Evolutionary conservation across 2,329 filamentous ascomycete genomes (phyloP), one percentile per base, ranked within the genome.

Genomic region (Gliomastix tumulicola): DNA sequence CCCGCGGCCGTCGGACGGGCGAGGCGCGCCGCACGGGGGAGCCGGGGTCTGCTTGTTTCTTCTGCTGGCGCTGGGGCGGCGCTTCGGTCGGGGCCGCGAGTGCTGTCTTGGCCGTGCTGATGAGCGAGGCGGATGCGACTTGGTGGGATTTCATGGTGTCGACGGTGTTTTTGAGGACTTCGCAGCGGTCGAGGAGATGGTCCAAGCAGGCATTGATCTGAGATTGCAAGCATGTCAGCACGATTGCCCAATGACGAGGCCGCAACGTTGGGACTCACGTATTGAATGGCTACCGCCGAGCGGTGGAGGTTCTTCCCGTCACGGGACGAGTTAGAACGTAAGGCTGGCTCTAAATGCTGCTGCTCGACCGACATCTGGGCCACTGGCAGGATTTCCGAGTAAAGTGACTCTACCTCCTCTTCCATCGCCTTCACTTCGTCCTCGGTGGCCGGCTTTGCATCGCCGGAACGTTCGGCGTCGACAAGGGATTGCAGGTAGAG

Each of bases 361-460:
- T 82, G 74, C 44, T 85, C 79, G 2, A 80, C 68, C 0, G 81
- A 76, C 76, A 87, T 86, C 43, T 83, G 76, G 7, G 80, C 74
- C 3, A 87, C 77, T 0, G 81, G 76, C 1, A 82, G 61, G 28
- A 87, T 79, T 50, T 87, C 83, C 0, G 78, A 65, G 46, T 83
- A 81, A 4, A 87, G 62, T 5, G 79, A 83, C 44, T 84, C 79
- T 1, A 87, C 63, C 49, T 86, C 82, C 21, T 74, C 71, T 47
- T 80, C 72, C 3, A 83, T 52, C 4, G 69, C 65, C 12, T 58
- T 60, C 9, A 71, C 64, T 34, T 76, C 71, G 6, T 60, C 62
- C 1, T 44, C 43, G 1, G 54, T 48, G 0, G 53, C 55, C 6
- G 50, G 43, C 5, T 45, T 44, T 9, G 44, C 41, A 27, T 57